Evolutionary conservation across 1,284 basidiomycete genomes (phyloP).

Genomic region (Phellinidium pouzarii): DNA sequence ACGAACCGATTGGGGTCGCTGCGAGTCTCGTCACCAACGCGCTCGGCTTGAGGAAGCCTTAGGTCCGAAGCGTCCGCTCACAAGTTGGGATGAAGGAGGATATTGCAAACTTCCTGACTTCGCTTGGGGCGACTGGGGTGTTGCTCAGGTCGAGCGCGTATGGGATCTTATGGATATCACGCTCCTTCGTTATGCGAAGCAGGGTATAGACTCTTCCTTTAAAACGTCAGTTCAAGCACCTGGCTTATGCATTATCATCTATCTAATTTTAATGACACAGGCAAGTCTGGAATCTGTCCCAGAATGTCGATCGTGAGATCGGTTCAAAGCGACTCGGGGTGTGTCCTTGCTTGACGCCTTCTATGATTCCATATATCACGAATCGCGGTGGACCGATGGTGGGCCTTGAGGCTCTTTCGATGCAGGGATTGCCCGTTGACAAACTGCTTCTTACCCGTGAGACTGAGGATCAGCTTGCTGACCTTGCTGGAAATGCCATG

Average conservation of each 20-base stretch:
- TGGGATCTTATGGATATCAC: constrained; percentile 94
- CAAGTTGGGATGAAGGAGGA: constrained; percentile 91
- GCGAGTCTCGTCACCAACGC: constrained; percentile 87
- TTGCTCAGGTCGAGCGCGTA: constrained; percentile 87
- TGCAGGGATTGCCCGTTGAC: constrained; percentile 91
- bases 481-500: constrained; percentile 96
- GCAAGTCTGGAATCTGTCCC: constrained; percentile 94
- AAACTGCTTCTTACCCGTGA: constrained; percentile 89
- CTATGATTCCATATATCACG: constrained; percentile 95
- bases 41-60: constrained; percentile 80
- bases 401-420: constrained; percentile 85
- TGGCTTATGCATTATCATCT: constrained; percentile 6
- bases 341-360: constrained; percentile 88
- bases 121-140: constrained; percentile 91
- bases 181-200: constrained; percentile 73
- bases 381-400: constrained; percentile 96
- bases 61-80: constrained; percentile 81
- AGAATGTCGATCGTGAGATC: constrained; percentile 89
- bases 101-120: constrained; percentile 85
- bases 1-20: constrained; percentile 86
- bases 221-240: constrained; percentile 61
- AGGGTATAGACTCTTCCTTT: constrained; percentile 77
- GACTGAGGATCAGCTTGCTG: constrained; percentile 88
- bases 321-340: constrained; percentile 79
- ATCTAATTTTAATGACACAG: constrained; percentile 31